Base-by-base conservation (phyloP, 108 stramenopile genomes). In the Discostella pseudostelligera region DNA sequence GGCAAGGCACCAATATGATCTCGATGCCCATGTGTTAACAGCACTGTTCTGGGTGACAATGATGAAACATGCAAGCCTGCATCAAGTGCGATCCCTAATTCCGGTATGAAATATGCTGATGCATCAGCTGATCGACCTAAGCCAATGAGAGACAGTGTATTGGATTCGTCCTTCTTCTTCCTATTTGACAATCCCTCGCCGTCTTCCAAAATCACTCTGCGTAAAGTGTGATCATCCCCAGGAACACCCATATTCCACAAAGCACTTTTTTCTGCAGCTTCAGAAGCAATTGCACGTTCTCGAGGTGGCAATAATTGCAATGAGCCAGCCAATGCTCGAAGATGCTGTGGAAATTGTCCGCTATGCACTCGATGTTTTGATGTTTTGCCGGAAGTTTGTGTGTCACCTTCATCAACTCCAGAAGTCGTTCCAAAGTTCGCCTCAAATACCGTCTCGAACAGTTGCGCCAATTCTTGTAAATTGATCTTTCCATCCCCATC, bases 1-100 rank as follows among this genome's bases (percentile, higher is more conserved):
- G 83, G 83, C 32, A 84, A 56, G 4, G 83, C 83, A 45, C 64
- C 81, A 48, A 79, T 84, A 42, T 84, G 83, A 51, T 84, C 83
- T 17, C 83, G 81, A 49, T 84, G 83, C 11, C 83, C 83, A 56
- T 84, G 83, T 12, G 81, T 84, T 39, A 84, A 47, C 46, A 84
- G 39, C 1, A 84, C 83, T 26, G 78, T 79, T 55, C 53, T 72
- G 11, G 81, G 83, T 10, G 58, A 4, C 12, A 84, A 32, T 16
- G 77, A 79, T 51, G 77, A 78, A 14, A 81, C 71, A 56, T 81
- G 77, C 16, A 84, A 28, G 0, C 83, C 83, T 17, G 80, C 80
- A 56, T 84, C 83, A 12, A 84, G 55, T 7, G 77, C 80, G 14
- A 84, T 78, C 3, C 83, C 79, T 37, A 84, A 44, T 51, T 84